Evolutionary conservation across 495 filamentous ascomycete species (phyloP).

Genomic region (Penicillium canescens): DNA sequence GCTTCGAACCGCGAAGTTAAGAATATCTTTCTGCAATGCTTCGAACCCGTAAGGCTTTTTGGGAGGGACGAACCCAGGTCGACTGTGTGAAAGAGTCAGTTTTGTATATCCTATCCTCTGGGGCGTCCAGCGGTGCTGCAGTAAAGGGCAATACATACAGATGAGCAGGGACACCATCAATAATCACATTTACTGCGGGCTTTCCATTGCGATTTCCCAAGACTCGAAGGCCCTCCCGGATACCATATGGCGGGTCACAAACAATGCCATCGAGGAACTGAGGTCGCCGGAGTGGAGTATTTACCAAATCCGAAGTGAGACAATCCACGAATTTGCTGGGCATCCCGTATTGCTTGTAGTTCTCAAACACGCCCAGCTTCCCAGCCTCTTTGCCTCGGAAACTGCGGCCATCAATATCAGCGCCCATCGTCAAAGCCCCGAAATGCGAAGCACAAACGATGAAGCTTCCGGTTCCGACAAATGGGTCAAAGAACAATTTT

Average conservation of each 20-base stretch:
- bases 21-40: constrained; percentile 84
- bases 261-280: constrained; percentile 81
- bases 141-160: constrained; percentile 48
- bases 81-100: constrained; percentile 44
- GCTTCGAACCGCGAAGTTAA: constrained; percentile 74
- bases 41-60: constrained; percentile 90
- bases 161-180: constrained; percentile 71
- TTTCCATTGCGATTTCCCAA: constrained; percentile 73
- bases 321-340: constrained; percentile 63
- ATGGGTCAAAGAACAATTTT: constrained; percentile 88
- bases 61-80: constrained; percentile 79
- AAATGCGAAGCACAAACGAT: constrained; percentile 85
- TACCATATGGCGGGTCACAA: constrained; percentile 98
- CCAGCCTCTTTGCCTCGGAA: constrained; percentile 66
- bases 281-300: constrained; percentile 67
- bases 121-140: neutral
- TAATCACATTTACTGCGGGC: constrained; percentile 58
- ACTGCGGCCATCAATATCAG: constrained; percentile 89
- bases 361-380: constrained; percentile 59
- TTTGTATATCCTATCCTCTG: neutral
- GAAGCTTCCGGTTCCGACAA: constrained; percentile 93
- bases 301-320: constrained; percentile 86
- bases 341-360: constrained; percentile 84
- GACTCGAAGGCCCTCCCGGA: constrained; percentile 87
- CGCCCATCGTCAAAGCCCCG: constrained; percentile 75